Evolutionary conservation across 2,329 filamentous ascomycete species (phyloP), one percentile per base, ranked within the genome.

Genomic region (Chaetomiaceae sp.): DNA sequence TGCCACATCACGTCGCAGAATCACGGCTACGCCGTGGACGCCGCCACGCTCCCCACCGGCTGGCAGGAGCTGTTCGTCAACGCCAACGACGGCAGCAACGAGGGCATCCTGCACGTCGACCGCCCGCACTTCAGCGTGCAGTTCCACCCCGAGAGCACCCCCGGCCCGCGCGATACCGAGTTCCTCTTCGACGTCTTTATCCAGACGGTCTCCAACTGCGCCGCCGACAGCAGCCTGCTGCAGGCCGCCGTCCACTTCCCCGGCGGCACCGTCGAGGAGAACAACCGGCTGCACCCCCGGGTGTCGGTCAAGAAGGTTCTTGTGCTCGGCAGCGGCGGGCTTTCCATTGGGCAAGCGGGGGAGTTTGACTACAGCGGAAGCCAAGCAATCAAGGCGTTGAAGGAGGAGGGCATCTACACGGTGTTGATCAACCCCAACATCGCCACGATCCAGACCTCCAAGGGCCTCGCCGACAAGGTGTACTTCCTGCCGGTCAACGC

Each of bases 1-100:
- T 98, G 93, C 67, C 91, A 98, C 71, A 98, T 98, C 64, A 98
- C 93, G 33, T 97, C 93, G 9, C 93, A 98, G 69, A 98, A 98
- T 68, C 93, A 98, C 67, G 93, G 93, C 66, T 98, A 84, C 61
- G 93, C 90, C 9, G 93, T 98, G 34, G 88, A 97, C 65, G 76
- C 88, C 4, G 73, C 74, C 47, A 87, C 81, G 19, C 73, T 98
- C 9, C 79, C 86, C 9, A 64, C 77, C 12, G 86, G 83, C 51
- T 98, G 93, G 93, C 80, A 84, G 58, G 93, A 97, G 69, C 79
- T 97, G 9, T 98, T 97, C 57, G 86, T 97, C 61, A 98, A 98
- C 62, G 91, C 93, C 68, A 98, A 98, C 66, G 93, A 98, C 59
- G 87, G 88, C 58, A 96, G 88, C 69, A 98, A 98, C 68, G 93